Conservation (phyloP, 2,329 filamentous ascomycete genomes). For the Ophiostoma ulmi region DNA sequence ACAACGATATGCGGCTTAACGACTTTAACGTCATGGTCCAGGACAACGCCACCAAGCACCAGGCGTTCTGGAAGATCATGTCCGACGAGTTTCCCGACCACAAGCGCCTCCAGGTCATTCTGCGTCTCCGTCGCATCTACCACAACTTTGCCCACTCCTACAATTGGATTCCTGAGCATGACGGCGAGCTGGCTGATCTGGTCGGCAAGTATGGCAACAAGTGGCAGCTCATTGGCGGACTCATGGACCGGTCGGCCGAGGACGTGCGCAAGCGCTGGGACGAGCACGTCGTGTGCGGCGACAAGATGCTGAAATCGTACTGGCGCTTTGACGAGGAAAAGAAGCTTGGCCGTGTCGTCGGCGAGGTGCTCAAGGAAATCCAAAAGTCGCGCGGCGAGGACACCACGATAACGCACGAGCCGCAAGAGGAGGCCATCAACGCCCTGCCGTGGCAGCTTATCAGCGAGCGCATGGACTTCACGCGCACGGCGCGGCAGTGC, state of each 20-base stretch:
- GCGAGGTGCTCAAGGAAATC: conserved; percentile 48
- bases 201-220: conserved; percentile 47
- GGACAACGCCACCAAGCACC: conserved; percentile 30
- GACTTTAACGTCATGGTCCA: conserved; percentile 47
- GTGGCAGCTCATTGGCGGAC: conserved; percentile 58
- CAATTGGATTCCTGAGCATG: conserved; percentile 55
- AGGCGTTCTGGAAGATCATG: conserved; percentile 49
- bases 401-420: conserved; percentile 21
- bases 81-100: conserved; percentile 46
- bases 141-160: conserved; percentile 60
- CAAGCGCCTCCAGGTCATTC: conserved; percentile 50
- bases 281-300: conserved; percentile 59
- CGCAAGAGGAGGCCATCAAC: conserved; percentile 36
- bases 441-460: conserved; percentile 63
- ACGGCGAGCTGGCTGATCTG: conserved; percentile 47
- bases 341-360: conserved; percentile 48
- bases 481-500: conserved; percentile 62
- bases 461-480: conserved; percentile 56
- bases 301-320: conserved; percentile 45
- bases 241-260: conserved; percentile 58
- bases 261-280: conserved; percentile 67
- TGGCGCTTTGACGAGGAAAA: conserved; percentile 61
- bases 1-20: conserved; percentile 40
- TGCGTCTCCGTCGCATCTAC: conserved; percentile 56
- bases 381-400: conserved; percentile 37